These are phyloP conservation scores for Agrocybe chaxingu DNA, from an alignment of 768 basidiomycete genomes.

Conservation along the genomic window DNA sequence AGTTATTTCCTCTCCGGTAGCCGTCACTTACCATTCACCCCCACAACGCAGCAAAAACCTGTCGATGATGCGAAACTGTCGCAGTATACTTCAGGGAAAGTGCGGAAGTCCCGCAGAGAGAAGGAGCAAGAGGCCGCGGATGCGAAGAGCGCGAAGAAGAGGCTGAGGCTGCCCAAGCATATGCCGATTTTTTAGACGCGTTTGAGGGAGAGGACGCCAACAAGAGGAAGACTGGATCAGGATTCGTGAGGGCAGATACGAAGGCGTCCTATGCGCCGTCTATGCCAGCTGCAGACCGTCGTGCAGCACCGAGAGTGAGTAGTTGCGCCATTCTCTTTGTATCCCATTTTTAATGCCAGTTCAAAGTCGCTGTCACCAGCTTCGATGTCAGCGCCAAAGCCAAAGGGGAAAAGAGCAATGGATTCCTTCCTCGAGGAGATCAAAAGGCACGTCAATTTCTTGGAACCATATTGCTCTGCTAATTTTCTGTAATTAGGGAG, in stretches of 20 bases:
- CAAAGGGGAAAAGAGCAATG: conserved; percentile 95
- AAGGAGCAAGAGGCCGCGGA: conserved; percentile 92
- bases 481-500: conserved; percentile 51
- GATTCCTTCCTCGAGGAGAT: conserved; percentile 96
- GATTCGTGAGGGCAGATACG: conserved; percentile 64
- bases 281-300: conserved; percentile 18
- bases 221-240: conserved; percentile 46
- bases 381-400: conserved; percentile 48
- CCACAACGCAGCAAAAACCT: conserved; percentile 70
- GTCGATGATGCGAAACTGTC: conserved; percentile 84
- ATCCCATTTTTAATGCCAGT: not conserved
- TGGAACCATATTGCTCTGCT: not conserved
- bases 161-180: conserved; percentile 72
- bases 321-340: not conserved
- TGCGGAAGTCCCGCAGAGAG: conserved; percentile 87
- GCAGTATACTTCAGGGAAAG: conserved; percentile 81
- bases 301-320: conserved; percentile 11
- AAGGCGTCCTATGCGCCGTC: conserved; percentile 44
- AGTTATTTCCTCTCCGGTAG: conserved; percentile 52
- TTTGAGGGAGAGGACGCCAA: conserved; percentile 70
- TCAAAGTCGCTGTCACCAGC: conserved; percentile 61
- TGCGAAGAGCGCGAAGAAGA: conserved; percentile 83
- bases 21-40: conserved; percentile 58
- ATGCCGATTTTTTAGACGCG: conserved; percentile 80
- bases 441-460: conserved; percentile 58